A percentile compares a stretch with the other conserved stretches of the same genome.
Evolutionary conservation across 1,139 yeast species (phyloP).

Genomic region (Scheffersomyces parashehatae): DNA sequence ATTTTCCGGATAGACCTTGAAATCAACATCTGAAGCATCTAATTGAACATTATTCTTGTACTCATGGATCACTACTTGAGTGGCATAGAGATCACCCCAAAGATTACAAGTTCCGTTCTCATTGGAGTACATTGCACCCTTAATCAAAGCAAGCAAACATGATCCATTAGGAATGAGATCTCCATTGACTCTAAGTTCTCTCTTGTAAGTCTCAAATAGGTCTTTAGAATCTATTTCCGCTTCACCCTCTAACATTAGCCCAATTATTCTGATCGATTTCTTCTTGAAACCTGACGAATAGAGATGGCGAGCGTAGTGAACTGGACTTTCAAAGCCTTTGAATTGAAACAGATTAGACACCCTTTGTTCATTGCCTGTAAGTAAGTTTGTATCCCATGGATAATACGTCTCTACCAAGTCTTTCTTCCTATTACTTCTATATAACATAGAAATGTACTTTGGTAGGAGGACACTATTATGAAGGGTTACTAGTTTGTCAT

Average conservation of each 20-base stretch:
- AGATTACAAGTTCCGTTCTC: constrained; percentile 16
- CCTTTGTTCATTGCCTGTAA: not conserved
- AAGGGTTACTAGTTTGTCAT: constrained; percentile 5
- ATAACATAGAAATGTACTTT: constrained; percentile 31
- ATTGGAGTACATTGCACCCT: constrained; percentile 29
- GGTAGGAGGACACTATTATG: constrained; percentile 22
- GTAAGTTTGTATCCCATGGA: constrained; percentile 18
- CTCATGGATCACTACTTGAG: constrained; percentile 63
- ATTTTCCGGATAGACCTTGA: constrained; percentile 43
- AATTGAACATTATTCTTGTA: constrained; percentile 39
- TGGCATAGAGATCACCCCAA: constrained; percentile 56
- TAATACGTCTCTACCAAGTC: constrained; percentile 10
- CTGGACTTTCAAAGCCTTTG: constrained; percentile 12
- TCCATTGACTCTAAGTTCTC: constrained; percentile 17
- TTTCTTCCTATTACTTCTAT: constrained; percentile 11
- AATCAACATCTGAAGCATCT: constrained; percentile 21
- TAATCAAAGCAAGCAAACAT: constrained; percentile 45
- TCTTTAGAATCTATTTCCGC: constrained; percentile 18
- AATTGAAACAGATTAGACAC: constrained; percentile 3
- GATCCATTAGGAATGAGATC: constrained; percentile 31
- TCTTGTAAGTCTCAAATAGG: constrained; percentile 9
- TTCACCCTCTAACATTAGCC: constrained; percentile 49
- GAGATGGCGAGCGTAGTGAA: constrained; percentile 26
- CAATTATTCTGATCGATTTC: constrained; percentile 30
- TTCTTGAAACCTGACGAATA: constrained; percentile 16